phyloP scores from a whole-genome alignment of 1,284 basidiomycete genomes.

The Apiotrichum brassicae region DNA sequence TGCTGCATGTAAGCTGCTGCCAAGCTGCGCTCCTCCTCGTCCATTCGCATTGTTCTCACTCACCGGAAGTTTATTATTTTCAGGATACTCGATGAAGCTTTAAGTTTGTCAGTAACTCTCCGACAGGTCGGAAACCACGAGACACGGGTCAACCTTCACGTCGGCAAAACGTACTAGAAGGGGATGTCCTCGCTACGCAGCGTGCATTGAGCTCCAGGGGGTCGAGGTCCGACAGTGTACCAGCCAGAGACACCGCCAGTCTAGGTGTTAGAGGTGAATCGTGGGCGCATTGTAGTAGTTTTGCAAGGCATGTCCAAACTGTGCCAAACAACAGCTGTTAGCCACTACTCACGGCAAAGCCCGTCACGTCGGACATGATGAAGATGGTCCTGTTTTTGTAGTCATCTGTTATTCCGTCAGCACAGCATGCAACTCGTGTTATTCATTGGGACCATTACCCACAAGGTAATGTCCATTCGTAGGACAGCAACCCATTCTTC shows the following conservation, averaged over 20 bases:
- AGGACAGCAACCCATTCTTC: slow-evolving; percentile 15
- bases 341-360: slow-evolving; percentile 30
- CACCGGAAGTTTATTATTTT: no score
- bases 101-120: no score
- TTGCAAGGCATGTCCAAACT: background rate
- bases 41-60: no score
- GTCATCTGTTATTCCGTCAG: slow-evolving; percentile 21
- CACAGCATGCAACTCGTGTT: background rate
- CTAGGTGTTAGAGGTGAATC: slow-evolving; percentile 14
- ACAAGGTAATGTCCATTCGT: slow-evolving; percentile 35
- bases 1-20: no score
- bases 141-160: no score
- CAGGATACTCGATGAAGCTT: no score
- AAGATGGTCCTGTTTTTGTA: slow-evolving; percentile 24
- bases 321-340: background rate
- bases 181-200: slow-evolving; percentile 16
- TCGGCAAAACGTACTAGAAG: no score
- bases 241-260: slow-evolving; percentile 35
- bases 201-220: slow-evolving; percentile 17
- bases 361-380: slow-evolving; percentile 40
- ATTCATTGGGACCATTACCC: slow-evolving; percentile 1
- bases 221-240: slow-evolving; percentile 19
- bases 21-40: no score
- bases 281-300: no score
- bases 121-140: no score